Evolutionary conservation across 2,329 filamentous ascomycete species (phyloP), one percentile per base, ranked within the genome.

Genomic region (Xylariaceae sp.): DNA sequence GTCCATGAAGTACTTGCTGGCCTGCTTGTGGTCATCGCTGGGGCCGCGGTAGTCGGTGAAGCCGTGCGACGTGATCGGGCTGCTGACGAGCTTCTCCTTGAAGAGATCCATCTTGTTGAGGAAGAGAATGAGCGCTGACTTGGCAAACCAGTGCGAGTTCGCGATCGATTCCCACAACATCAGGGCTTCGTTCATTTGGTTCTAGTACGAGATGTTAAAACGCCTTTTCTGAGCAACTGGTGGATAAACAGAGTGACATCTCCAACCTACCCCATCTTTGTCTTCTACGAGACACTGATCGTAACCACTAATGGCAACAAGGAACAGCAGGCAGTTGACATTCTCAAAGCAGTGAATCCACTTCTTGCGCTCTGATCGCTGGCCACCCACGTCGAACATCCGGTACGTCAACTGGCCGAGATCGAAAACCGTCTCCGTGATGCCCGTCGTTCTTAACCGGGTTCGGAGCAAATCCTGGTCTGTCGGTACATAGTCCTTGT

Each of bases 341-440:
- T 94, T 94, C 74, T 96, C 92, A 72, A 96, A 96, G 72, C 92
- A 94, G 74, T 96, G 92, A 64, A 96, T 96, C 92, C 92, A 96
- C 80, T 96, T 96, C 82, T 96, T 96, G 63, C 92, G 88, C 76
- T 96, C 92, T 34, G 92, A 96, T 68, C 92, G 82, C 73, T 96
- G 92, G 59, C 92, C 92, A 73, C 92, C 92, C 51, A 96, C 92
- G 70, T 96, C 92, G 75, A 96, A 96, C 92, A 97, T 97, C 69
- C 92, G 88, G 77, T 97, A 97, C 64, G 92, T 96, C 69, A 97
- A 83, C 70, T 93, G 88, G 62, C 92, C 92, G 11, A 96, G 82
- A 73, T 96, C 91, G 74, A 97, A 97, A 63, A 93, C 84, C 2
- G 92, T 96, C 75, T 97, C 93, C 54, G 90, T 97, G 69, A 97